Evolutionary conservation across 768 basidiomycete genomes (phyloP).

Genomic region (Psilocybe sp.): DNA sequence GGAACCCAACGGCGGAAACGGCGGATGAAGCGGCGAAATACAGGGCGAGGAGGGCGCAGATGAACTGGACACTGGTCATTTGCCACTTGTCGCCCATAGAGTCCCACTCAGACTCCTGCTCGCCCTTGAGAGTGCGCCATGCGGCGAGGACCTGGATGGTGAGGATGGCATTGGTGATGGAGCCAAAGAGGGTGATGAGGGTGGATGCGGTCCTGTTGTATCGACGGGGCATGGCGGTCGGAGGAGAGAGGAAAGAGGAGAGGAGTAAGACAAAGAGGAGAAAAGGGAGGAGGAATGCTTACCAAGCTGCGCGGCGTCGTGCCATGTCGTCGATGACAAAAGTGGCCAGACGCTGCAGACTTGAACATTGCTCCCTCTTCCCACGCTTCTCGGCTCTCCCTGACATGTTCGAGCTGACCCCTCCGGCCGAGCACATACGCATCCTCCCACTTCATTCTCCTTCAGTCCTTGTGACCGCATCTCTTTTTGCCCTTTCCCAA

Average conservation of each 20-base stretch:
- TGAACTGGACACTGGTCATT: slow-evolving; percentile 43
- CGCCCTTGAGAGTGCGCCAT: slow-evolving; percentile 39
- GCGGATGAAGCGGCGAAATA: slow-evolving; percentile 67
- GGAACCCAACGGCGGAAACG: slow-evolving; percentile 63
- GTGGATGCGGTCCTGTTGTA: slow-evolving; percentile 34
- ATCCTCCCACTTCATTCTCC: too few species aligned
- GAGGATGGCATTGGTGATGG: slow-evolving; percentile 30
- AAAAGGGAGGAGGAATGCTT: slow-evolving; percentile 10
- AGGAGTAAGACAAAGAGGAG: slow-evolving; percentile 4
- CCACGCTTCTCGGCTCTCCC: background rate
- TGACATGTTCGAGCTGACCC: background rate
- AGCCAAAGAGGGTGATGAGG: slow-evolving; percentile 35
- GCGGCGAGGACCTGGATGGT: slow-evolving; percentile 33
- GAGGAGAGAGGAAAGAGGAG: slow-evolving; percentile 1
- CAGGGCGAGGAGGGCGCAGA: slow-evolving; percentile 61
- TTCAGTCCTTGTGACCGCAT: too few species aligned
- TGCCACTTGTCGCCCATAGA: slow-evolving; percentile 31
- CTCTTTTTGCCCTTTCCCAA: too few species aligned
- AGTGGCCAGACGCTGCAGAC: background rate
- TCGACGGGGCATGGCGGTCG: slow-evolving; percentile 12
- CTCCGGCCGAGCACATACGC: background rate
- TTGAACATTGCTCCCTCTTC: background rate
- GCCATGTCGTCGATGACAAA: slow-evolving; percentile 17
- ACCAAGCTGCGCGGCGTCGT: slow-evolving; percentile 24
- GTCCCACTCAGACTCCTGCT: slow-evolving; percentile 47